Base-by-base conservation (phyloP, 164 flowering plant genomes). In the Cinnamomum micranthum region DNA sequence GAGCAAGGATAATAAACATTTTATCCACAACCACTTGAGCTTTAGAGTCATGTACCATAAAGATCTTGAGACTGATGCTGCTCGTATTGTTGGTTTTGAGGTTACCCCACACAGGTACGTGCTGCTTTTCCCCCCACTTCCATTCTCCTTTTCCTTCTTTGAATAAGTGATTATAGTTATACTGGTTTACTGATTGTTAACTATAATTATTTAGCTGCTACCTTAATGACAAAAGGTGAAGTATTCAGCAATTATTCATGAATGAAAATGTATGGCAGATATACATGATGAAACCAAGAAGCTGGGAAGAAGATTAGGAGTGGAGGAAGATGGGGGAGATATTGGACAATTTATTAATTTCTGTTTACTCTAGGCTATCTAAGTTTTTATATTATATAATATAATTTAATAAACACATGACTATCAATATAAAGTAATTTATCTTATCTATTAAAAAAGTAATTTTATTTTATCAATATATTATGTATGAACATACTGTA, bases 61-160 rank as follows among this genome's bases (percentile, higher is more conserved):
- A 74, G 92, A 89, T 76, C 76, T 69, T 55, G 88, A 86, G 77
- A 84, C 87, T 47, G 88, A 84, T 73, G 65, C 83, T 74, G 87
- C 89, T 58, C 86, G 92, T 22, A 89, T 89, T 75, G 92, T 89
- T 79, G 89, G 90, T 19, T 89, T 89, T 75, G 89, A 89, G 79
- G 92, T 89, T 76, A 80, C 83, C 12, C 90, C 92, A 52, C 67
- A 64, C 86, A 88, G 91, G 91, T 85, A 70, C 27, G 23, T 52
- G 51, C 28, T 20, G 2, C 12, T 47, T 24, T 20, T 22, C 20
- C 24, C 20, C 6, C 6, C 33, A 14, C 59, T 14, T 55, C 19
- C 17, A 55, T 17, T 41, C 10, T 41, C 47, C 47, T 3, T 41
- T 41, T 55, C 20, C 6, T 55, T 55, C 17, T 55, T 55, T 55